phyloP scores from a whole-genome alignment of 1,284 basidiomycete species.

The Leccinum griseonigrum region DNA sequence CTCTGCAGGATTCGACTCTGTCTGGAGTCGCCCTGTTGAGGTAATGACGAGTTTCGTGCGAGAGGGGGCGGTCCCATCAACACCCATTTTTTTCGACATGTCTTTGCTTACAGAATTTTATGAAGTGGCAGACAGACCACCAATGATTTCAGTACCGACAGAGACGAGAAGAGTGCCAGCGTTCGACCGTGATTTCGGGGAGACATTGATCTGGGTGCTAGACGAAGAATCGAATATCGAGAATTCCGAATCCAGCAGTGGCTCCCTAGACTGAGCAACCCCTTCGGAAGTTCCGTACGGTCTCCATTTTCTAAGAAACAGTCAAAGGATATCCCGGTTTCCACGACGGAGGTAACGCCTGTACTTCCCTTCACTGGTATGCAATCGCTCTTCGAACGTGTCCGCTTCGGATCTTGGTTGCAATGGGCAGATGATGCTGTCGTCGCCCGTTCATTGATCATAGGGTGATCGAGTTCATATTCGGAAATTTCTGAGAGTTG shows the following conservation, averaged over 20 bases:
- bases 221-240: constrained; percentile 17
- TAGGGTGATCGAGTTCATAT: constrained; percentile 13
- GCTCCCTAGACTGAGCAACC: neutral
- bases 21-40: neutral
- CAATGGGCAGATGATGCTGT: neutral
- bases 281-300: neutral
- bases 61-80: neutral
- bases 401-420: neutral
- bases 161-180: neutral
- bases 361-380: neutral
- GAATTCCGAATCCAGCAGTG: neutral
- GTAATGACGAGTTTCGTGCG: neutral
- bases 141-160: neutral
- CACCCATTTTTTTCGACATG: neutral
- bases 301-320: neutral
- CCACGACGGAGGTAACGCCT: neutral
- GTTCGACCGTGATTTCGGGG: constrained; percentile 5
- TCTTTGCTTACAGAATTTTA: neutral
- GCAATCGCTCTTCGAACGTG: constrained; percentile 1
- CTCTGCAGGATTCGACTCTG: neutral
- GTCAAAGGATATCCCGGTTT: neutral
- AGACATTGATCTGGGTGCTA: constrained; percentile 16
- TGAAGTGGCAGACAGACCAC: neutral
- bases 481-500: constrained; percentile 33
- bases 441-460: neutral